Percentiles rank a stretch among this genome's conserved stretches.
Evolutionary conservation across 2,329 filamentous ascomycete genomes (phyloP).

Genomic region (Monilinia laxa): DNA sequence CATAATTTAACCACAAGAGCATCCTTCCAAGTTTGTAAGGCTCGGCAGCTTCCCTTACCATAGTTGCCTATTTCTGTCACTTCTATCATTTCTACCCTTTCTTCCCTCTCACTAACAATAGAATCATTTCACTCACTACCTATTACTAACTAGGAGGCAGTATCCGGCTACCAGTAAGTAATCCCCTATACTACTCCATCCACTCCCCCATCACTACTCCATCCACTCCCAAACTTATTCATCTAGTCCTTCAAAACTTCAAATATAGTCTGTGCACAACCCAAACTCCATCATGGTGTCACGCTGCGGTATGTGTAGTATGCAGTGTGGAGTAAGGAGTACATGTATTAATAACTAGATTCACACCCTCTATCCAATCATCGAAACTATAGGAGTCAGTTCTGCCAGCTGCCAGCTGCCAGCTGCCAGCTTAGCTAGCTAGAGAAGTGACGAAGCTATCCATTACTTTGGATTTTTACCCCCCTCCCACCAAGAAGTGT

Average conservation of each 20-base stretch:
- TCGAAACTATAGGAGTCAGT: conserved; percentile 7
- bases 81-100: no score
- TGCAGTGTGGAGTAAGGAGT: neutral
- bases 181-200: no score
- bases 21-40: neutral
- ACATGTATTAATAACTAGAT: neutral
- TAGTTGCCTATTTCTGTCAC: no score
- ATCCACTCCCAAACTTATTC: no score
- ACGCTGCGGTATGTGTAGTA: neutral
- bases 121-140: no score
- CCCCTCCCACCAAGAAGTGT: conserved; percentile 6
- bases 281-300: no score
- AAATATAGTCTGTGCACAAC: no score
- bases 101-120: no score
- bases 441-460: conserved; percentile 7
- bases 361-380: conserved; percentile 2
- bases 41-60: neutral
- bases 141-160: no score
- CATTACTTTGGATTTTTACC: neutral
- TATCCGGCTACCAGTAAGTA: no score
- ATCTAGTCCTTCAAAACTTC: no score
- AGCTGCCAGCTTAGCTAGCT: neutral
- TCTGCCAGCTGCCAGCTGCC: neutral
- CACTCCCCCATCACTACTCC: no score
- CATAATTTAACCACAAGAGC: neutral